Evolutionary conservation across 352 stramenopile genomes (phyloP).

Genomic region (Thraustochytrium sp.): DNA sequence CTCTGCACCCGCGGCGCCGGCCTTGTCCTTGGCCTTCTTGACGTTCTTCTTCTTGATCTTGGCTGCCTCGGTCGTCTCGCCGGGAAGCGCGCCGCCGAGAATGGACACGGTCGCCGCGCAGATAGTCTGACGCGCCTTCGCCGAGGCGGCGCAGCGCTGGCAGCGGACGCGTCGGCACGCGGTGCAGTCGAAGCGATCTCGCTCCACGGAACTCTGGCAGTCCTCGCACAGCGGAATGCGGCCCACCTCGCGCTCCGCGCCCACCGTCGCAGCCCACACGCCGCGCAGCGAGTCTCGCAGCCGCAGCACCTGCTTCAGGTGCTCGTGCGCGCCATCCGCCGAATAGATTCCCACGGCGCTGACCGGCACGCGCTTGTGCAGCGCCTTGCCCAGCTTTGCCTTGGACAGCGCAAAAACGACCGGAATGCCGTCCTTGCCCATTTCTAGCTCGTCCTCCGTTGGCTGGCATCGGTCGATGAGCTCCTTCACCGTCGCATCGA

Average conservation of each 20-base stretch:
- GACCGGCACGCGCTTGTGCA: slow-evolving; percentile 86
- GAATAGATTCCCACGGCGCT: slow-evolving; percentile 89
- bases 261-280: neutral
- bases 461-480: slow-evolving; percentile 63
- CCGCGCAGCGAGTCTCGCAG: neutral
- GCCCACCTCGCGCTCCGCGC: neutral
- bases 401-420: slow-evolving; percentile 71
- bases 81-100: neutral
- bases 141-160: neutral
- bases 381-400: slow-evolving; percentile 73
- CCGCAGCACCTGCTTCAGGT: slow-evolving; percentile 51
- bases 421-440: slow-evolving; percentile 55
- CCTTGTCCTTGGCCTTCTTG: neutral
- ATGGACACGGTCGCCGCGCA: neutral
- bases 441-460: slow-evolving; percentile 52
- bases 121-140: neutral
- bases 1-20: too few relatives aligned
- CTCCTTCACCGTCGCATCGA: slow-evolving; percentile 73
- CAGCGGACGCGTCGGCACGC: neutral
- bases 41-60: neutral
- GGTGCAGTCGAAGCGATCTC: neutral
- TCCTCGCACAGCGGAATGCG: neutral
- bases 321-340: slow-evolving; percentile 82
- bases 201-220: neutral
- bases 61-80: too few relatives aligned